These are phyloP conservation scores for Ordospora colligata DNA, from an alignment of 371 early-diverging fungal species.

Conservation along the genomic window DNA sequence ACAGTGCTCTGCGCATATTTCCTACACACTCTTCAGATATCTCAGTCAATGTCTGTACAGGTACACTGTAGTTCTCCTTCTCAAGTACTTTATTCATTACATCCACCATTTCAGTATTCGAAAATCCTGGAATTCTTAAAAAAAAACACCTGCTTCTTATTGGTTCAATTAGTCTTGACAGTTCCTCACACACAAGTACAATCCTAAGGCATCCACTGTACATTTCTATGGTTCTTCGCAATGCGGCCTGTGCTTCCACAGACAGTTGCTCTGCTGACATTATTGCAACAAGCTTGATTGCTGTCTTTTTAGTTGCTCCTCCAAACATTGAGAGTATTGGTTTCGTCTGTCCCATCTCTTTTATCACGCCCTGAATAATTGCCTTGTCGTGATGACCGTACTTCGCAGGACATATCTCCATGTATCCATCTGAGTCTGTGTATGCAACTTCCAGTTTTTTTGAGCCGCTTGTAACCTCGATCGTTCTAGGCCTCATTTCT, in stretches of 20 bases:
- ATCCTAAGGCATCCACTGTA: conserved; percentile 82
- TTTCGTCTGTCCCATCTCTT: conserved; percentile 91
- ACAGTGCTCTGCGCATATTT: conserved; percentile 75
- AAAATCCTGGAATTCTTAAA: conserved; percentile 75
- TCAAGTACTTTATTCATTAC: conserved; percentile 26
- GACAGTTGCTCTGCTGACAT: conserved; percentile 84
- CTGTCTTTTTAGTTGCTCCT: not conserved
- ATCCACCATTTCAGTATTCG: conserved; percentile 64
- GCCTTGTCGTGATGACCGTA: conserved; percentile 83
- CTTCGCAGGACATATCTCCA: conserved; percentile 63
- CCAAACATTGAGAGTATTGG: conserved; percentile 66
- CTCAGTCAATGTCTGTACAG: conserved; percentile 28
- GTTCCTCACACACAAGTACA: conserved; percentile 77
- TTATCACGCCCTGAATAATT: conserved; percentile 87
- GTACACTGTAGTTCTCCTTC: conserved; percentile 31
- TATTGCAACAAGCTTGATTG: conserved; percentile 72
- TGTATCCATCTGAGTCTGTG: conserved; percentile 55
- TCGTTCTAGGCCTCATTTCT: conserved; percentile 66
- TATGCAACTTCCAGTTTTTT: conserved; percentile 69
- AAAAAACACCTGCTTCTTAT: conserved; percentile 84
- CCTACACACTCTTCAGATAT: conserved; percentile 68
- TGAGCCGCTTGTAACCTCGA: conserved; percentile 77
- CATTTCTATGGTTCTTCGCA: conserved; percentile 96
- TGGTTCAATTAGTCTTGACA: conserved; percentile 81
- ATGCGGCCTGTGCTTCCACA: conserved; percentile 87